These are phyloP conservation scores for Wickerhamiella alocasiicola DNA, from an alignment of 805 yeast genomes.

Conservation along the genomic window DNA sequence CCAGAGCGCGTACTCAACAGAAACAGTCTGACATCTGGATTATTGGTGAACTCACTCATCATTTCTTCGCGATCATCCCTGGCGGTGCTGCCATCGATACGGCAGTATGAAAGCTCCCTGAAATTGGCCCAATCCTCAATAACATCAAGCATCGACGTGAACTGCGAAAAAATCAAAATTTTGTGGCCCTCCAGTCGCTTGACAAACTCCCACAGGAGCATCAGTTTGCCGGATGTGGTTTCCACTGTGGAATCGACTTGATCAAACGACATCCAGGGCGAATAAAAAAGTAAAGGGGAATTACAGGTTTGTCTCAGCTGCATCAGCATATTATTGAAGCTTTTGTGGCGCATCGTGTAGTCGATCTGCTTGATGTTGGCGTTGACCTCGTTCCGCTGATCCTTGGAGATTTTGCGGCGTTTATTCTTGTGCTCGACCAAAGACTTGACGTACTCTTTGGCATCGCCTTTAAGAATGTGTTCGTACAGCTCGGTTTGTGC, in stretches of 20 bases:
- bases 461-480: conserved; percentile 32
- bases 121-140: conserved; percentile 59
- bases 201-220: conserved; percentile 51
- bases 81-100: conserved; percentile 66
- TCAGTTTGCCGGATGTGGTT: conserved; percentile 60
- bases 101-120: conserved; percentile 35
- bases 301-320: conserved; percentile 76
- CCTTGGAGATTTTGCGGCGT: not conserved
- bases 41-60: conserved; percentile 40
- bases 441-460: conserved; percentile 25
- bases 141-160: conserved; percentile 69
- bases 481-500: conserved; percentile 54
- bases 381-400: not conserved
- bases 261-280: conserved; percentile 50
- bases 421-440: conserved; percentile 19
- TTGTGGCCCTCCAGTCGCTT: conserved; percentile 50
- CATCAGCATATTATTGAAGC: conserved; percentile 59
- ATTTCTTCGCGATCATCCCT: conserved; percentile 55
- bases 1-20: conserved; percentile 87
- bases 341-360: conserved; percentile 37
- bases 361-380: conserved; percentile 21
- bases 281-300: conserved; percentile 73
- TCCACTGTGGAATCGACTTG: conserved; percentile 34
- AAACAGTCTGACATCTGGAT: conserved; percentile 37
- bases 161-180: conserved; percentile 75